Evolutionary conservation across 73 alveolate species (phyloP).

Genomic region (Tetrahymena thermophila): DNA sequence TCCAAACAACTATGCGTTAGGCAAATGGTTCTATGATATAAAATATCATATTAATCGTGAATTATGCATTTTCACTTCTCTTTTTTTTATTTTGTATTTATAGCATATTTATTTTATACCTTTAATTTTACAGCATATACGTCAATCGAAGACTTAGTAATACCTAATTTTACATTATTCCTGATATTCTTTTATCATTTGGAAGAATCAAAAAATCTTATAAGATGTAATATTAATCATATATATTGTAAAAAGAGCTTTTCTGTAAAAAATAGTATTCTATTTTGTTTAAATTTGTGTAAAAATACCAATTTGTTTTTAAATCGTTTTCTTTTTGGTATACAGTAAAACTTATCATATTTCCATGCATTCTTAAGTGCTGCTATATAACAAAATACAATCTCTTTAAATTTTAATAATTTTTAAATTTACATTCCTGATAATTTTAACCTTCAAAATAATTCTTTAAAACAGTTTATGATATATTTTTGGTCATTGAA

Average conservation of each 20-base stretch:
- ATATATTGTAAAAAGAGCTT: not conserved
- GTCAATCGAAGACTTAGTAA: not conserved
- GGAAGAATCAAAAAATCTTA: not conserved
- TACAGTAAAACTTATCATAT: too few species aligned
- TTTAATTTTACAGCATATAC: not conserved
- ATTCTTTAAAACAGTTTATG: too few species aligned
- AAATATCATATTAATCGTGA: not conserved
- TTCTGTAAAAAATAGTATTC: not conserved
- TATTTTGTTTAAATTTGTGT: not conserved
- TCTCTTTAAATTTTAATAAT: too few species aligned
- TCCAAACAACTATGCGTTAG: not conserved
- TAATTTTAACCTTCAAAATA: too few species aligned
- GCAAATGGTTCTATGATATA: not conserved
- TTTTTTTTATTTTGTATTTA: too few species aligned
- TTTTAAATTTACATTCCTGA: too few species aligned
- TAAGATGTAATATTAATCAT: not conserved
- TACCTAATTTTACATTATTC: not conserved
- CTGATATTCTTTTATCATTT: not conserved
- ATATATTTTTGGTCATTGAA: too few species aligned
- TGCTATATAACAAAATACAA: too few species aligned
- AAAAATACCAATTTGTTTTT: too few species aligned
- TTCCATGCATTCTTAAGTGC: not conserved
- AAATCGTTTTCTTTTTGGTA: too few species aligned
- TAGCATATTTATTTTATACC: not conserved
- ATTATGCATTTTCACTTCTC: not conserved